A percentile compares a stretch with the other conserved stretches of the same genome.
Evolutionary conservation across 176 grass and related monocot species (phyloP).

Genomic region (maize (Zea mays)): DNA sequence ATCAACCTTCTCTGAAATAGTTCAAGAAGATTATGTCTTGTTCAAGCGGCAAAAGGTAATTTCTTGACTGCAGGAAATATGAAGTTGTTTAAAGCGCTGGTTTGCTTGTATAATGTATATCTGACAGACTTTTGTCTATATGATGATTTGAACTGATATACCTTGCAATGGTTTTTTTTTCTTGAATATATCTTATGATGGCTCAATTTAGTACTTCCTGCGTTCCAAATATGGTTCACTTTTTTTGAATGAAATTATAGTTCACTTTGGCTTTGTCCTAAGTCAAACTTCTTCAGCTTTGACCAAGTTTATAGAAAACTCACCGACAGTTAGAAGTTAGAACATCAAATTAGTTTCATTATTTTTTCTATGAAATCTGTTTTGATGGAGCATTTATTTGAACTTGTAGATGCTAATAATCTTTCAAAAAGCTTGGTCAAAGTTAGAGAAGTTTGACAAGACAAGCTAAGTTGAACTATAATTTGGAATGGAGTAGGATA

Average conservation of each 20-base stretch:
- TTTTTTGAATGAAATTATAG: neutral
- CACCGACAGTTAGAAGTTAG: neutral
- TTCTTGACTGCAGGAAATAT: neutral
- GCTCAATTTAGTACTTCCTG: neutral
- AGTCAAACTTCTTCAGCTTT: neutral
- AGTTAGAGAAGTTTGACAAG: neutral
- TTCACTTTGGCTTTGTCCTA: neutral
- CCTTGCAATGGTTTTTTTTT: neutral
- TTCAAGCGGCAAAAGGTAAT: constrained; percentile 10
- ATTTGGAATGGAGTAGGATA: neutral
- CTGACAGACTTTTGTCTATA: neutral
- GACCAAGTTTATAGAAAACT: neutral
- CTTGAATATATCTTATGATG: neutral
- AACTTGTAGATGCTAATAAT: neutral
- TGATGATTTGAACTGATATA: constrained; percentile 9
- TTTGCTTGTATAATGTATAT: neutral
- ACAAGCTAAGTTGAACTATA: neutral
- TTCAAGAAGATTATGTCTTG: neutral
- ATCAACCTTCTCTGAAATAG: neutral
- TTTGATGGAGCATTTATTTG: neutral
- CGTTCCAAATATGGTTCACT: neutral
- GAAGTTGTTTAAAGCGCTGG: neutral
- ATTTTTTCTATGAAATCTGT: neutral
- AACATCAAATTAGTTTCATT: neutral
- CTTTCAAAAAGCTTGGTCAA: neutral